Percentiles rank a stretch among this genome's conserved stretches.
phyloP scores from a whole-genome alignment of 2,329 filamentous ascomycete species.

The Sporothrix globosa region DNA sequence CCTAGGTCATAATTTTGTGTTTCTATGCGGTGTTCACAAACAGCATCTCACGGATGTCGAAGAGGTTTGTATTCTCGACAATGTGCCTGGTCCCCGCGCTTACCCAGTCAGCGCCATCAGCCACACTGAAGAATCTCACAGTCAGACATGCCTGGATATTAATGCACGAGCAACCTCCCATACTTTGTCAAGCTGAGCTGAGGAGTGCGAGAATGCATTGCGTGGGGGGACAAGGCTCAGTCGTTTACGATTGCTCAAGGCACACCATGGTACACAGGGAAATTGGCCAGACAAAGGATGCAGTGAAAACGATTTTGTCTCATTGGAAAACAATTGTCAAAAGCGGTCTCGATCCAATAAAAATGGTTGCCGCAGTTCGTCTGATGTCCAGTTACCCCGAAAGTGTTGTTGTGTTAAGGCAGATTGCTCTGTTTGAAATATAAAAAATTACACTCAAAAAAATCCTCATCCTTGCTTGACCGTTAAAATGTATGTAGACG shows the following conservation, averaged over 20 bases:
- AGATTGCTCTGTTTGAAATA: conserved; percentile 34
- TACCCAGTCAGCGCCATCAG: conserved; percentile 10
- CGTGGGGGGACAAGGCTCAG: background rate
- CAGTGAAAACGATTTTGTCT: background rate
- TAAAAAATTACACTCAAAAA: conserved; percentile 27
- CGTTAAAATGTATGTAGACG: background rate
- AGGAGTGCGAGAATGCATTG: background rate
- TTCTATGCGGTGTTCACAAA: background rate
- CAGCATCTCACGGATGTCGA: conserved; percentile 4
- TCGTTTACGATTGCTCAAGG: background rate
- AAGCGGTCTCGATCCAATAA: background rate
- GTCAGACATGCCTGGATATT: background rate
- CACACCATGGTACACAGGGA: background rate
- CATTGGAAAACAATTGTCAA: background rate
- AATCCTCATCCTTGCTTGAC: background rate
- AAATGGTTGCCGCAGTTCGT: background rate
- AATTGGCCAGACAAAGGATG: background rate
- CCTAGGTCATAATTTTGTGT: background rate
- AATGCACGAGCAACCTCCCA: background rate
- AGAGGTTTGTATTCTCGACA: background rate
- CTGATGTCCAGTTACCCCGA: background rate
- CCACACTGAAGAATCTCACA: background rate
- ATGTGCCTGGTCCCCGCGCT: background rate
- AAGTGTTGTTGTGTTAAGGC: conserved; percentile 14
- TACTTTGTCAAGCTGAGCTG: background rate